Percentiles rank a stretch among this genome's conserved stretches.
These are phyloP conservation scores for Komagataella pastoris DNA, from an alignment of 805 yeast species.

Conservation along the genomic window DNA sequence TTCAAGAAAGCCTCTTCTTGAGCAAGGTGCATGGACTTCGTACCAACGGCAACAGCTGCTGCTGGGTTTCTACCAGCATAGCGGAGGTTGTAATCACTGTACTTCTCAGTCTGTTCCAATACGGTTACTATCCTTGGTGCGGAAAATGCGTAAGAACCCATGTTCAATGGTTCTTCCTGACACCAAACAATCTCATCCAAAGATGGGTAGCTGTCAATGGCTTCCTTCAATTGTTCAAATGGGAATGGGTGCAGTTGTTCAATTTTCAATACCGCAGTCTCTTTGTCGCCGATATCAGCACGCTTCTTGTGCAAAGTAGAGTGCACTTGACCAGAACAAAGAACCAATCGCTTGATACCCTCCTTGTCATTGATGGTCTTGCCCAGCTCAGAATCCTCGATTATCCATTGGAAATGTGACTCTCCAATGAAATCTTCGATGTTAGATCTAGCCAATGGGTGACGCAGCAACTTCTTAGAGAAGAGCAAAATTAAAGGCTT, in stretches of 20 bases:
- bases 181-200: conserved; percentile 87
- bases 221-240: conserved; percentile 81
- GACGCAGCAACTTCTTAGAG: conserved; percentile 91
- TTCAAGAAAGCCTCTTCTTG: conserved; percentile 83
- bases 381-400: conserved; percentile 84
- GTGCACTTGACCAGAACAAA: conserved; percentile 89
- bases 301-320: conserved; percentile 87
- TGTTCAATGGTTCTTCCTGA: conserved; percentile 98
- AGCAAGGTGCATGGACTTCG: conserved; percentile 72
- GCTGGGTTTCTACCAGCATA: conserved; percentile 97
- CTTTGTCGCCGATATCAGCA: conserved; percentile 57
- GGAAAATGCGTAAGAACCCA: conserved; percentile 78
- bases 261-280: conserved; percentile 77
- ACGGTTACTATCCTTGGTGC: conserved; percentile 75
- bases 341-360: conserved; percentile 76
- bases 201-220: conserved; percentile 68
- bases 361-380: conserved; percentile 62
- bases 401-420: conserved; percentile 88
- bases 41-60: conserved; percentile 97
- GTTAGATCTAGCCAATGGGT: conserved; percentile 88
- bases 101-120: conserved; percentile 59
- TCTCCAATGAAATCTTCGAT: conserved; percentile 82
- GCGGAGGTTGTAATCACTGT: conserved; percentile 47
- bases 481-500: conserved; percentile 78
- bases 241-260: conserved; percentile 99